Evolutionary conservation across 495 filamentous ascomycete species (phyloP), one percentile per base, ranked within the genome.

Genomic region (Xanthoparmelia taractica): DNA sequence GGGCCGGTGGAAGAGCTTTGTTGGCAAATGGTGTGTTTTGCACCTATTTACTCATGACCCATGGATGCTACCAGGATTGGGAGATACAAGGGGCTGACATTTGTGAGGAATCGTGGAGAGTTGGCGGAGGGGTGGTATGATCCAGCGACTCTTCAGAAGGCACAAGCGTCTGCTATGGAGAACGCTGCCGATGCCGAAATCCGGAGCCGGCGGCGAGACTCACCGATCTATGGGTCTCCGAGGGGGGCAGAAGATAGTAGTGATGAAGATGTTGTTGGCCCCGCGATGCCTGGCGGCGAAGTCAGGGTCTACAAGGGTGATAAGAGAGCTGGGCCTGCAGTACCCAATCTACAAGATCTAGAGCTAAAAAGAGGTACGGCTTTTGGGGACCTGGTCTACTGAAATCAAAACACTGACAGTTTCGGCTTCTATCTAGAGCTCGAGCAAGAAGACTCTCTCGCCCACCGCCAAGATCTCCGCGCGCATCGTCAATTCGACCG

Each of bases 51-150:
- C 25, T 23, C 33, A 61, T 37, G 31, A 12, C 3, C 7, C 23
- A n/a, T n/a, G n/a, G 34, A 25, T 29, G 15, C 2, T 33, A 56
- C 36, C 8, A 38, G 23, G 27, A 34, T 0, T 40, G 0, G 2
- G 45, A 34, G 31, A 33, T 57, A 45, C 34, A 48, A 63, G 63
- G 55, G 58, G 69, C 77, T 81, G 69, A 81, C 75, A 70, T 74
- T 61, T 65, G 68, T 72, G 74, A 91, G 88, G 88, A 98, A 98
- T 77, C 86, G 84, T 71, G 90, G 89, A 76, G 92, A 96, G 79
- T 79, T 98, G 60, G 88, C 91, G 3, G 87, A 91, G 73, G 91
- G 92, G 31, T 98, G 94, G 93, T 98, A 98, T 73, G 89, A 92
- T 67, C 87, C 91, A 27, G 76, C 73, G 66, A 85, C 80, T 2